Base-by-base conservation (phyloP, 2,329 filamentous ascomycete genomes). In the Emmonsia crescens region DNA sequence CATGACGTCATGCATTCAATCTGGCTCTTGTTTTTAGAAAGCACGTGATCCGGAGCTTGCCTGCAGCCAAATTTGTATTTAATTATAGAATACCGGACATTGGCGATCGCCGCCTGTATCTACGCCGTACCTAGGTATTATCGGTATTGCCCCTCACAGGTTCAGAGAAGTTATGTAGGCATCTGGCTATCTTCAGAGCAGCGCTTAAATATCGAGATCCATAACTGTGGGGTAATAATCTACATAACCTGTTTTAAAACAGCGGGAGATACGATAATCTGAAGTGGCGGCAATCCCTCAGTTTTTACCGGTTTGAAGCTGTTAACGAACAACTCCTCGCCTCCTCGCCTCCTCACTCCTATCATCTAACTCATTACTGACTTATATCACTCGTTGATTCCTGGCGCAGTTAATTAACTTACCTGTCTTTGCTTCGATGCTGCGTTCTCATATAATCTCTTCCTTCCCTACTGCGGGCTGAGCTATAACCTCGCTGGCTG, bases 31-130 rank as follows among this genome's bases (percentile, higher is more conserved):
- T 42, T 42, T 4, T 42, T 42, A 5, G 19, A 10, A 46, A 24
- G n/a, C 44, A 24, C 44, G 44, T 46, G 42, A 9, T 14, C 12
- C 44, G 44, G 44, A 46, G 44, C 44, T 21, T n/a, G 44, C 44
- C 48, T 51, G 42, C 42, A 44, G n/a, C 5, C 12, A 36, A 5
- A 5, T 36, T 36, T 9, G 33, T n/a, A n/a, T n/a, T n/a, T n/a
- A 36, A 44, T 19, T 12, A 8, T 8, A 49, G n/a, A n/a, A 19
- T n/a, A 64, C 73, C 73, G 73, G 73, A 69, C 59, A 48, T 70
- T 73, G 74, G 72, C 74, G 73, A 76, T 74, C 72, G 69, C 74
- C 73, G 73, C 9, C 10, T 9, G 24, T 12, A 44, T 27, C 12
- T 14, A 12, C 19, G 9, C 16, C 10, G n/a, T n/a, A n/a, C n/a